phyloP scores from a whole-genome alignment of 129 eudicot genomes.

The Flaveria trinervia region DNA sequence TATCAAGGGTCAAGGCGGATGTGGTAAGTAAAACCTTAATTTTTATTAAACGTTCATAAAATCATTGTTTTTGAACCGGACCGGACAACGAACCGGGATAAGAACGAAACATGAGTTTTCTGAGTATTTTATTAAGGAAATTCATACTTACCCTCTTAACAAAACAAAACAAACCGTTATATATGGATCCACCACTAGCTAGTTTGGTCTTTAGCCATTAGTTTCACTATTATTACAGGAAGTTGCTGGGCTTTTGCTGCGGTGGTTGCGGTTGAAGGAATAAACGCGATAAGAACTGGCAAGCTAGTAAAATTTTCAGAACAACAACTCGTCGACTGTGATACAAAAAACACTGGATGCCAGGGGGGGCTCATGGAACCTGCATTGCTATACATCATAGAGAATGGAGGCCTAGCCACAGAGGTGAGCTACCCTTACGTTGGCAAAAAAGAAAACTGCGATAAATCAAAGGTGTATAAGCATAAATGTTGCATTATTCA shows the following conservation, averaged over 20 bases:
- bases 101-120: background rate
- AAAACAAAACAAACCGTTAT: background rate
- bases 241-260: slow-evolving; percentile 93
- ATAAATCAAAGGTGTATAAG: slow-evolving; percentile 44
- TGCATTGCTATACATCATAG: slow-evolving; percentile 59
- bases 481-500: background rate
- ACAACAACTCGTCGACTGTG: slow-evolving; percentile 83
- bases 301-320: slow-evolving; percentile 62
- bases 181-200: background rate
- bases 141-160: background rate
- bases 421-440: slow-evolving; percentile 67
- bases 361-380: slow-evolving; percentile 77
- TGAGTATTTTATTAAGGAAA: background rate
- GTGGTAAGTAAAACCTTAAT: slow-evolving; percentile 44
- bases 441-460: slow-evolving; percentile 57
- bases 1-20: slow-evolving; percentile 68
- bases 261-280: slow-evolving; percentile 66
- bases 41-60: slow-evolving; percentile 21
- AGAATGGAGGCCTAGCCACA: slow-evolving; percentile 64
- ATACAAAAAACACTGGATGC: slow-evolving; percentile 60
- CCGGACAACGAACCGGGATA: too few relatives aligned
- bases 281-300: slow-evolving; percentile 63
- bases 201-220: too few relatives aligned
- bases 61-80: background rate
- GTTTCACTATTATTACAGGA: slow-evolving; percentile 38